phyloP scores from a whole-genome alignment of 495 filamentous ascomycete genomes.

The Cudoniella acicularis region DNA sequence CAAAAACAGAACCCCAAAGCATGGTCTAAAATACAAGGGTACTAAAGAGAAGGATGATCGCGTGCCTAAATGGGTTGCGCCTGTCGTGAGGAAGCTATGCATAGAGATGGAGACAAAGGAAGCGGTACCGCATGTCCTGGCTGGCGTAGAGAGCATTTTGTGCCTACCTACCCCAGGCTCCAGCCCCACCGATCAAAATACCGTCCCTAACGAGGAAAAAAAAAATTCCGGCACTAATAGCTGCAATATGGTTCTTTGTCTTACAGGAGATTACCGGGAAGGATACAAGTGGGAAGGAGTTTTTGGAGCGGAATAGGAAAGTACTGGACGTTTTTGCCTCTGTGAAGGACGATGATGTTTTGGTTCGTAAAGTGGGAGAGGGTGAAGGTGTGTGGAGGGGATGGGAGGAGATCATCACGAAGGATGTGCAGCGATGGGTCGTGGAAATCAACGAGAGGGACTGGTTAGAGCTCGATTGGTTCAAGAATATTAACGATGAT shows the following conservation, averaged over 20 bases:
- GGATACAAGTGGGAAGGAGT: conserved; percentile 35
- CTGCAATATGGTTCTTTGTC: conserved; percentile 65
- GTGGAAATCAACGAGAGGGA: conserved; percentile 48
- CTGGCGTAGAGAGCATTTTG: conserved; percentile 57
- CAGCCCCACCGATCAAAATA: not conserved
- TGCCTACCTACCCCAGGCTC: conserved; percentile 19
- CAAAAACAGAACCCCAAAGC: conserved; percentile 41
- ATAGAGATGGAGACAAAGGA: conserved; percentile 42
- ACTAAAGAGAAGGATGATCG: conserved; percentile 5
- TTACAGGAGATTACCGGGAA: conserved; percentile 38
- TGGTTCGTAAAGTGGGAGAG: conserved; percentile 33
- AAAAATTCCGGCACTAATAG: conserved; percentile 51
- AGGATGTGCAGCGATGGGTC: conserved; percentile 59
- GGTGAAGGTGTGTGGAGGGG: conserved; percentile 41
- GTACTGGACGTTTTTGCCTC: conserved; percentile 36
- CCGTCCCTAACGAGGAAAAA: not conserved
- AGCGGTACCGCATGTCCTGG: conserved; percentile 56
- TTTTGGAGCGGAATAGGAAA: conserved; percentile 36
- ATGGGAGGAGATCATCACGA: conserved; percentile 37
- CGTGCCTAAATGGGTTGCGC: conserved; percentile 64
- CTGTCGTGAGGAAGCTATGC: conserved; percentile 62
- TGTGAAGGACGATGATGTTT: conserved; percentile 33
- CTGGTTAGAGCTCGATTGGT: conserved; percentile 72
- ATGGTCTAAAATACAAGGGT: conserved; percentile 30
- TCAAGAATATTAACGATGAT: conserved; percentile 47